Percentiles rank a stretch among this genome's conserved stretches.
Evolutionary conservation across 2,329 filamentous ascomycete species (phyloP).

Genomic region (Metarhizium humberi): DNA sequence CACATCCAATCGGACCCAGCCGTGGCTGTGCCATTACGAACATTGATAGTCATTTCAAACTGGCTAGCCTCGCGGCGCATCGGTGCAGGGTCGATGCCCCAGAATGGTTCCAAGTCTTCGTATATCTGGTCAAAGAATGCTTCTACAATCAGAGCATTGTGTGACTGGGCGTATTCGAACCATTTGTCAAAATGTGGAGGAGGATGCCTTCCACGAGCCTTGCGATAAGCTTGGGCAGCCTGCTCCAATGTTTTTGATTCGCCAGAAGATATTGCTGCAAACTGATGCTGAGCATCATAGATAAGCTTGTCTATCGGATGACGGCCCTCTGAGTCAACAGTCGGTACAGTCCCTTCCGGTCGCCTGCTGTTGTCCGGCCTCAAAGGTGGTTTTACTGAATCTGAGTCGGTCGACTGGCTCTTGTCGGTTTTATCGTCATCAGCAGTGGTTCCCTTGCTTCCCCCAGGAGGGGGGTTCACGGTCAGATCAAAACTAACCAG

Average conservation of each 20-base stretch:
- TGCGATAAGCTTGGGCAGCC: slow-evolving; percentile 48
- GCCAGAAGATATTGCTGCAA: slow-evolving; percentile 30
- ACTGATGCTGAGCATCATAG: slow-evolving; percentile 29
- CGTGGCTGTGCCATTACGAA: slow-evolving; percentile 43
- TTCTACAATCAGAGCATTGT: slow-evolving; percentile 47
- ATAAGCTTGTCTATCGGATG: slow-evolving; percentile 47
- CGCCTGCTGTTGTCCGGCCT: slow-evolving; percentile 1
- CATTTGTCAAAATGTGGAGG: slow-evolving; percentile 54
- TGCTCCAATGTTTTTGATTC: slow-evolving; percentile 41
- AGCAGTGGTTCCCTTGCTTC: not conserved
- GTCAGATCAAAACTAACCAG: not conserved
- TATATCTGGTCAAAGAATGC: slow-evolving; percentile 57
- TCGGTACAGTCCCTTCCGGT: not conserved
- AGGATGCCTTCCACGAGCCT: slow-evolving; percentile 49
- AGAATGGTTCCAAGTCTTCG: slow-evolving; percentile 50
- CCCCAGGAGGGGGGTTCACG: not conserved
- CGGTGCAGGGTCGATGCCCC: slow-evolving; percentile 37
- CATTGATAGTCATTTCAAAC: slow-evolving; percentile 52
- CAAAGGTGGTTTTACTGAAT: not conserved
- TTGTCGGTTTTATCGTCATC: not conserved
- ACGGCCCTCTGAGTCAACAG: slow-evolving; percentile 3
- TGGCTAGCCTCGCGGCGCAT: slow-evolving; percentile 43
- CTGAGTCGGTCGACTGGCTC: not conserved
- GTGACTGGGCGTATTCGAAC: slow-evolving; percentile 44
- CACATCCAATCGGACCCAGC: slow-evolving; percentile 47